Base-by-base conservation (phyloP, 805 yeast genomes). In the Candida mattraensis region DNA sequence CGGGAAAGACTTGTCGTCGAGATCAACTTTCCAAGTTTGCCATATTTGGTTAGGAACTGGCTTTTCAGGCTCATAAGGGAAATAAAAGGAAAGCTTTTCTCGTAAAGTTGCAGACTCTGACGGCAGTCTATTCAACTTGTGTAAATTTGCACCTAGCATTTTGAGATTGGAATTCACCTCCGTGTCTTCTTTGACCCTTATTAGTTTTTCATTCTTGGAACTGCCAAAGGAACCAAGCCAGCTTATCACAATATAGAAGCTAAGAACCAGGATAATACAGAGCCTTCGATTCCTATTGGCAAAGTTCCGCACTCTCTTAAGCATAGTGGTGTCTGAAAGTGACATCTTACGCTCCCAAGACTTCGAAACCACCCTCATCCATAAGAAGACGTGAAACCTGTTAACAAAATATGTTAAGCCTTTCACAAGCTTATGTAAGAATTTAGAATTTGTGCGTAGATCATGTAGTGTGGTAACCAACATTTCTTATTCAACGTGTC, bases 21-120 rank as follows among this genome's bases (percentile, higher is more conserved):
- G 52, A 12, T 76, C 78, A 30, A 72, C 78, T 61, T 88, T 91
- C 96, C 97, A 91, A 1, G 96, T 80, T 62, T 91, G 98, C 96
- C 97, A 91, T 25, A 91, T 78, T 47, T 76, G 75, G 14, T 80
- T 83, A 0, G 96, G 94, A 39, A 88, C 76, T 19, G 76, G 75
- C 20, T 72, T 66, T 4, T 63, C 40, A 1, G 79, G 66, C 42
- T 83, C 82, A 61, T 89, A 91, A 0, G 96, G 95, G 55, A 77
- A 85, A 48, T 82, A 74, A 54, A 61, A 78, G 13, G 82, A 70
- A 43, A 89, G 67, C 54, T 84, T 87, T 25, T 76, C 78, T 28
- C 83, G 57, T 30, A 70, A 37, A 7, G 63, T 42, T 4, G 57
- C 38, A 10, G 38, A 34, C 2, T 12, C 16, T 5, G 11, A 10